Evolutionary conservation across 768 basidiomycete species (phyloP).

Genomic region (Nidula microcarpa): DNA sequence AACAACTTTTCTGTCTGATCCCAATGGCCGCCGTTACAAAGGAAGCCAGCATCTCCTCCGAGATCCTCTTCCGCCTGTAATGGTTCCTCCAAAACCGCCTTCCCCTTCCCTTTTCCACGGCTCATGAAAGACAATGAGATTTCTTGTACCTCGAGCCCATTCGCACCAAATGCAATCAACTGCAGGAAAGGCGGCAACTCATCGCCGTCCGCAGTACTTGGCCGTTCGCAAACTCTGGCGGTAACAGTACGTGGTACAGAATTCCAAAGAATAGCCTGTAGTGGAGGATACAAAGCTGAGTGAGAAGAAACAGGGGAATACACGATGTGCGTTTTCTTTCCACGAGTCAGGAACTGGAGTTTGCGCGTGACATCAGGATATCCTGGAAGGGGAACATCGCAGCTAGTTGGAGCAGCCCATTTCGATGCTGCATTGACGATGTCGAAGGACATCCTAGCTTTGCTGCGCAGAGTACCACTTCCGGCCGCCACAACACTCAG

Average conservation of each 20-base stretch:
- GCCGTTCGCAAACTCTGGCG: slow-evolving; percentile 43
- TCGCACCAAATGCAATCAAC: slow-evolving; percentile 63
- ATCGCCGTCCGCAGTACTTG: slow-evolving; percentile 15
- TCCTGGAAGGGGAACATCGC: slow-evolving; percentile 41
- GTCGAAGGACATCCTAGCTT: slow-evolving; percentile 27
- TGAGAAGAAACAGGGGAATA: slow-evolving; percentile 64
- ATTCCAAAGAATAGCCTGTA: slow-evolving; percentile 57
- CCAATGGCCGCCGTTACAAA: slow-evolving; percentile 52
- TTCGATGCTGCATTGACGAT: slow-evolving; percentile 25
- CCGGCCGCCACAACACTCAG: slow-evolving; percentile 16
- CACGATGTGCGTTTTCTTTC: slow-evolving; percentile 64
- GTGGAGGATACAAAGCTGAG: slow-evolving; percentile 42
- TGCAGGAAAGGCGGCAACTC: slow-evolving; percentile 51
- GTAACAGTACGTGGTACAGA: slow-evolving; percentile 51
- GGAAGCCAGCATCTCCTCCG: slow-evolving; percentile 60
- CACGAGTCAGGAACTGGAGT: slow-evolving; percentile 67
- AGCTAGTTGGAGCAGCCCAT: slow-evolving; percentile 50
- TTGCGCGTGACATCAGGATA: slow-evolving; percentile 28
- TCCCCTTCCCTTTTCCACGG: slow-evolving; percentile 48
- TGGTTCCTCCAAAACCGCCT: slow-evolving; percentile 39
- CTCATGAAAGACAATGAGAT: slow-evolving; percentile 50
- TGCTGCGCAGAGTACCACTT: slow-evolving; percentile 17
- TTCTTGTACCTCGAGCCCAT: slow-evolving; percentile 76
- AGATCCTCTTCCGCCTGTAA: slow-evolving; percentile 58
- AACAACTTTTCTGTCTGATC: slow-evolving; percentile 37